Base-by-base conservation (phyloP, 371 early-diverging fungal genomes). In the Vairimorpha ceranae region DNA sequence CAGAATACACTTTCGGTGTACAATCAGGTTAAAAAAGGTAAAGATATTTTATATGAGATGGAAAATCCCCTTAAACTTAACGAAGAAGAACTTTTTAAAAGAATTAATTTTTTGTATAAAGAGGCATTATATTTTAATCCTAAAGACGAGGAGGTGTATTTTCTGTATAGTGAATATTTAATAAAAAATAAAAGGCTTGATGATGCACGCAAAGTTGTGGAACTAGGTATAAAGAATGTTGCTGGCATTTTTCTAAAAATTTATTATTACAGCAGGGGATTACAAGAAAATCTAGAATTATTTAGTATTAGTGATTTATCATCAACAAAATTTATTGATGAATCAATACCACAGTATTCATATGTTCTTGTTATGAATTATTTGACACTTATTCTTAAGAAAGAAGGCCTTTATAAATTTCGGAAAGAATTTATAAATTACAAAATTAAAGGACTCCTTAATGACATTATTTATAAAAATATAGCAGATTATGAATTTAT, bases 1-100 rank as follows among this genome's bases (percentile, higher is more conserved):
- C 59, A 61, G 25, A 68, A 27, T 12, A 56, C 66, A 33, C 65
- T 61, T 29, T 65, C 15, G 10, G 64, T 71, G 23, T 79, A 74
- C 56, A 67, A 79, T 75, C 64, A 36, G 32, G 38, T 56, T 25
- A 56, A 43, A 46, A 73, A 25, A 41, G 41, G 1, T 41, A 52
- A n/a, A 4, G 67, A 61, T 43, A 60, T 81, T 29, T 76, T 79
- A 23, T 54, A 75, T 38, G 74, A 79, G 60, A 6, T 72, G n/a
- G 54, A 74, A 35, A 77, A 73, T 43, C 69, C 45, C 6, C 43
- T 67, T 21, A 77, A 73, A 45, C 58, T 77, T 15, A n/a, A 60
- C 15, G 64, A 67, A 36, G 61, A 36, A 7, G 19, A 41, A 0
- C 45, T 54, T 52, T 41, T 36, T 38, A 38, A 30, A 0, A 25